Percentiles rank a stretch among this genome's conserved stretches.
phyloP scores from a whole-genome alignment of 768 basidiomycete genomes.

The Lentinula raphanica region DNA sequence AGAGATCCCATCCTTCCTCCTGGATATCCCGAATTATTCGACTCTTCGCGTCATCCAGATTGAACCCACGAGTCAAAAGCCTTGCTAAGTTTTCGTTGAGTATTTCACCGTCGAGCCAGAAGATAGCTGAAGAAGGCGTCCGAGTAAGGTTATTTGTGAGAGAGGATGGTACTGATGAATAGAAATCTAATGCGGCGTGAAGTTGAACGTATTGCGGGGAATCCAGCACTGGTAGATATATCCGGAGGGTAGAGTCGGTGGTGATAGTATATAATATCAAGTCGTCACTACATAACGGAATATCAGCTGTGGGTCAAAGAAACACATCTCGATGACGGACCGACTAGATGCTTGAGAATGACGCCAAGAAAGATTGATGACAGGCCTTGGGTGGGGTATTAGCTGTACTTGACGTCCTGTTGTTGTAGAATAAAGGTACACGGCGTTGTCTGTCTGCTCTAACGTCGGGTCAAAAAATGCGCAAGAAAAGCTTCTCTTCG shows the following conservation, averaged over 20 bases:
- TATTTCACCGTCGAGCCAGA: constrained; percentile 65
- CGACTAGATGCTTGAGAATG: constrained; percentile 61
- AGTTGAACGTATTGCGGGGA: constrained; percentile 80
- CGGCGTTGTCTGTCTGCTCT: constrained; percentile 46
- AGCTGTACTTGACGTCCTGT: constrained; percentile 63
- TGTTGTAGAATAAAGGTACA: constrained; percentile 69
- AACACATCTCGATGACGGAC: constrained; percentile 32
- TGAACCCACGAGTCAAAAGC: constrained; percentile 29
- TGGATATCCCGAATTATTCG: constrained; percentile 56
- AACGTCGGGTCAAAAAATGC: constrained; percentile 1
- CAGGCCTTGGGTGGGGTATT: constrained; percentile 69
- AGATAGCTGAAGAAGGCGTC: constrained; percentile 43
- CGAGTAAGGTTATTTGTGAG: constrained; percentile 23
- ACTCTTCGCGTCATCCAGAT: constrained; percentile 40
- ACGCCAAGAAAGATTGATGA: constrained; percentile 70
- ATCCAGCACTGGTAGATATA: constrained; percentile 86
- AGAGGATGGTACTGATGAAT: constrained; percentile 48
- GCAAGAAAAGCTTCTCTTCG: constrained; percentile 11
- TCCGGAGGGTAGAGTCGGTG: constrained; percentile 72
- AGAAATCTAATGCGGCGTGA: constrained; percentile 71
- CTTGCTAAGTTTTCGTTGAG: constrained; percentile 43
- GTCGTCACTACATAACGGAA: constrained; percentile 48
- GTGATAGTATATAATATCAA: constrained; percentile 81
- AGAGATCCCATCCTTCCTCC: constrained; percentile 75
- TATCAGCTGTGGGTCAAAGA: background rate